These are phyloP conservation scores for Blastocystis sp. DNA, from an alignment of 352 stramenopile species.

Conservation along the genomic window DNA sequence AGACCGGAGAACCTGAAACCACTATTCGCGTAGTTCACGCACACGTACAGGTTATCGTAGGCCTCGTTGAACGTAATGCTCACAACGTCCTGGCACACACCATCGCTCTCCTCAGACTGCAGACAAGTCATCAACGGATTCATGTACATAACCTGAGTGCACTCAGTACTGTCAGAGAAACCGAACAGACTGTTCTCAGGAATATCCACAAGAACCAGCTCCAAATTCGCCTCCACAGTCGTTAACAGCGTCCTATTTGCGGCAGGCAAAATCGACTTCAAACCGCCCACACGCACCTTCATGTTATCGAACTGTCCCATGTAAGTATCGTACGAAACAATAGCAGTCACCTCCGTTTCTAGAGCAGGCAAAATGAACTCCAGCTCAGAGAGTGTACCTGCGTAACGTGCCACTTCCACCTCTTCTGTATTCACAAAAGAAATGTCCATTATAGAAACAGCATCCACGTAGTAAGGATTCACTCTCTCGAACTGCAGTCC, in stretches of 20 bases:
- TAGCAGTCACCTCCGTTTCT: neutral
- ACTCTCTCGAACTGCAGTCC: slow-evolving; percentile 35
- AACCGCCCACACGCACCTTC: slow-evolving; percentile 24
- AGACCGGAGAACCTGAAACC: slow-evolving; percentile 21
- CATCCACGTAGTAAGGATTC: neutral
- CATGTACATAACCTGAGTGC: slow-evolving; percentile 7
- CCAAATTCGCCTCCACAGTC: neutral
- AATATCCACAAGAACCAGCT: slow-evolving; percentile 11
- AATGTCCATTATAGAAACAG: neutral
- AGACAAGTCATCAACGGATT: neutral
- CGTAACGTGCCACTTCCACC: neutral
- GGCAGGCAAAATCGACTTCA: slow-evolving; percentile 29
- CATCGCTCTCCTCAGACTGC: neutral
- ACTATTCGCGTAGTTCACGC: slow-evolving; percentile 10
- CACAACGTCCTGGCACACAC: neutral
- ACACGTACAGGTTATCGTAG: slow-evolving; percentile 43
- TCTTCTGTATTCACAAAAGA: neutral
- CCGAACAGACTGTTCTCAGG: neutral
- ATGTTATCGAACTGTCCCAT: neutral
- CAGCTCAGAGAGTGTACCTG: neutral
- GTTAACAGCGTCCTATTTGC: neutral
- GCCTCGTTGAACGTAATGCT: neutral
- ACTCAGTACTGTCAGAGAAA: neutral
- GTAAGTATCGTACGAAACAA: neutral
- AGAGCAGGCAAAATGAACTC: neutral